Evolutionary conservation across 2,329 filamentous ascomycete genomes (phyloP).

Genomic region (Fusarium citri): DNA sequence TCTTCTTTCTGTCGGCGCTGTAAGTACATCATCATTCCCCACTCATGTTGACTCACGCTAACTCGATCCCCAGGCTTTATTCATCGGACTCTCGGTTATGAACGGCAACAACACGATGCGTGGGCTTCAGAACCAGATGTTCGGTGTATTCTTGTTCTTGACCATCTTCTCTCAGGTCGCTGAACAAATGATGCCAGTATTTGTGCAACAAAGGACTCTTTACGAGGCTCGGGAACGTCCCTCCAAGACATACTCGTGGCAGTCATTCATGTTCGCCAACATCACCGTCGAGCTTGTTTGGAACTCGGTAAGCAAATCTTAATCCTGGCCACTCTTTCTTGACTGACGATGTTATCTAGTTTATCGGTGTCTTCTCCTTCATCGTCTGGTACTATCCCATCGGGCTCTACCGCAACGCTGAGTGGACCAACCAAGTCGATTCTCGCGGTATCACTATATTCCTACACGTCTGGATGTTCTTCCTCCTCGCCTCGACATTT

Average conservation of each 20-base stretch:
- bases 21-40: slow-evolving; percentile 40
- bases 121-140: slow-evolving; percentile 77
- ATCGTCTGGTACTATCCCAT: slow-evolving; percentile 77
- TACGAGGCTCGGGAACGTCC: slow-evolving; percentile 78
- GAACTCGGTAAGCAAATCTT: slow-evolving; percentile 65
- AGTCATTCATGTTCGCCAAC: slow-evolving; percentile 73
- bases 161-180: slow-evolving; percentile 75
- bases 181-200: slow-evolving; percentile 76
- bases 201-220: slow-evolving; percentile 73
- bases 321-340: no score
- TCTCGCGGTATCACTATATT: slow-evolving; percentile 71
- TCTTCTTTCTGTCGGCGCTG: slow-evolving; percentile 20
- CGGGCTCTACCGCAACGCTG: slow-evolving; percentile 69
- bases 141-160: slow-evolving; percentile 76
- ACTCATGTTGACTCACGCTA: fast-evolving
- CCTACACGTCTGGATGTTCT: slow-evolving; percentile 71
- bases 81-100: slow-evolving; percentile 77
- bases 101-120: slow-evolving; percentile 69
- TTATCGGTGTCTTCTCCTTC: slow-evolving; percentile 64
- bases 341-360: not conserved
- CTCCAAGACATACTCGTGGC: slow-evolving; percentile 75
- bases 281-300: slow-evolving; percentile 73
- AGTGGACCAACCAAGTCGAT: slow-evolving; percentile 59
- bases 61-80: slow-evolving; percentile 54
- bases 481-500: slow-evolving; percentile 74